phyloP scores from a whole-genome alignment of 2,329 filamentous ascomycete species.

The Penicillium sp. region DNA sequence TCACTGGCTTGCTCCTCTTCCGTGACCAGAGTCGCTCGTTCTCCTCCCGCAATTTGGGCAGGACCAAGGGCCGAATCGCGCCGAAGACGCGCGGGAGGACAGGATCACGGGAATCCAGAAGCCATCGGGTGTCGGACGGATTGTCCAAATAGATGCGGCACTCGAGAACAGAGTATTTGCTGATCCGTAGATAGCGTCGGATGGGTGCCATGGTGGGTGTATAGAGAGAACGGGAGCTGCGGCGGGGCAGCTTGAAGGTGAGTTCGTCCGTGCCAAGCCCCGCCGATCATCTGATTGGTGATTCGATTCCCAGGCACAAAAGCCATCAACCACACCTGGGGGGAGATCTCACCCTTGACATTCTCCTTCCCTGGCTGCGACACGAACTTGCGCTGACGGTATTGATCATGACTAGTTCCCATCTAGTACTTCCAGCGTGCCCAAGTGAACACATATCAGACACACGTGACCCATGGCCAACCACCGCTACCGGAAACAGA shows the following conservation, averaged over 20 bases:
- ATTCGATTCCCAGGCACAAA: too few relatives aligned
- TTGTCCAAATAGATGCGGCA: slow-evolving; percentile 94
- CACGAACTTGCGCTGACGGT: too few relatives aligned
- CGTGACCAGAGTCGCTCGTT: slow-evolving; percentile 60
- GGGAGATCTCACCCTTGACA: not conserved
- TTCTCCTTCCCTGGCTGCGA: not conserved
- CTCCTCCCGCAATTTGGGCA: slow-evolving; percentile 89
- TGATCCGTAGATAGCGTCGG: slow-evolving; percentile 84
- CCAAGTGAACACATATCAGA: too few relatives aligned
- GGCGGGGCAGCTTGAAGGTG: slow-evolving; percentile 3
- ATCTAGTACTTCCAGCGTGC: too few relatives aligned
- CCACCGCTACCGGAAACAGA: slow-evolving; percentile 17
- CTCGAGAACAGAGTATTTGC: slow-evolving; percentile 91
- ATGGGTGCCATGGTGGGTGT: slow-evolving; percentile 72
- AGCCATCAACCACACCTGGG: slow-evolving; percentile 4
- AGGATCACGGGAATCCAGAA: slow-evolving; percentile 74
- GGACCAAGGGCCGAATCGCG: slow-evolving; percentile 76
- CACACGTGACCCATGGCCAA: slow-evolving; percentile 16
- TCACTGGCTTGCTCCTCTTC: slow-evolving; percentile 76
- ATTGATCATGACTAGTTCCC: too few relatives aligned
- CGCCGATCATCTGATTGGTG: slow-evolving; percentile 19
- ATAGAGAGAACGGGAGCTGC: not conserved
- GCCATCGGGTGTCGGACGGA: slow-evolving; percentile 74
- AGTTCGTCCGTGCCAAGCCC: slow-evolving; percentile 20
- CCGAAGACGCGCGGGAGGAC: slow-evolving; percentile 80